Base-by-base conservation (phyloP, 202 grass and related monocot genomes). In the Saccharum hybrid region DNA sequence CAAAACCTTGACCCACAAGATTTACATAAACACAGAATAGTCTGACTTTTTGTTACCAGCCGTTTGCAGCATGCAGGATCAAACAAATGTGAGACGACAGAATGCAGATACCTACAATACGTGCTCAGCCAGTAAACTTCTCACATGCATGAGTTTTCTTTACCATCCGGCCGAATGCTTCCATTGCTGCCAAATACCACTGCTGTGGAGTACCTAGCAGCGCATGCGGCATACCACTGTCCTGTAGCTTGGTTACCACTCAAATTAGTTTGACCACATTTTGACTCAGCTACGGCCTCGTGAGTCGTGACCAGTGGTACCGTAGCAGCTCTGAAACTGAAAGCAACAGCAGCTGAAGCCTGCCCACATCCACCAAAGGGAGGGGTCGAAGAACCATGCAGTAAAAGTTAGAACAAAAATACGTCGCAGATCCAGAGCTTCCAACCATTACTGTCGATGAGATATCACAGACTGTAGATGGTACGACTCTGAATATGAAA, bases 401-500 rank as follows among this genome's bases (percentile, higher is more conserved):
- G 28, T 34, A 33, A 49, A 66, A 26, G 62, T 67, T 45, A 69
- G 49, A 82, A 75, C 52, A 57, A 40, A 57, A 51, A 86, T 62
- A 14, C 72, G 54, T 42, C 49, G 69, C 84, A 90, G 88, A 83
- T 80, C 77, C 80, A 70, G n/a, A 76, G 84, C 74, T 90, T 86
- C 88, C 74, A 78, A 57, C 68, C 11, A 76, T 80, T 90, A 64
- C 63, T 87, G 37, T 80, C 84, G 56, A 67, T 13, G 30, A 71
- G 36, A 83, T 65, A 75, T 64, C 65, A 80, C 88, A 87, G 69
- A 83, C 75, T 80, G 88, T 73, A 10, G 48, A 28, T 39, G 26
- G 75, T 86, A 90, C 84, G 80, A 41, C 18, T 86, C 84, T 83
- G 84, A 62, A 69, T 74, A 57, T 63, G 36, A 45, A 81, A 79